Base-by-base conservation (phyloP, 306 rosid genomes). In the Crotalaria pallida region DNA sequence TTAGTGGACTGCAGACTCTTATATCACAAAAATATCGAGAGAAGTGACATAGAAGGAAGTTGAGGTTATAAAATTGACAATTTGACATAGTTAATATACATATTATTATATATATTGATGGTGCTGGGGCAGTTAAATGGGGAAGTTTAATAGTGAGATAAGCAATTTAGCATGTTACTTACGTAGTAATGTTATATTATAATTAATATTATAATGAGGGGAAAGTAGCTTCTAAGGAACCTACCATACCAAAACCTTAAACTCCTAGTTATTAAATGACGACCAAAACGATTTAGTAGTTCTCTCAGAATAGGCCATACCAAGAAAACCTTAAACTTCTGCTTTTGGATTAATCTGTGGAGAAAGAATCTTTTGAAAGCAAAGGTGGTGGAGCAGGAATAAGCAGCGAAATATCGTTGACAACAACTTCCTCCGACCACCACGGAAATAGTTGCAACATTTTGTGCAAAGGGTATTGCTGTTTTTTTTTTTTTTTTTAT, bases 111-210 rank as follows among this genome's bases (percentile, higher is more conserved):
- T 19, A 23, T 15, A 40, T n/a, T 59, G 24, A 73, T 50, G 13
- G 5, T 13, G 18, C 1, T 67, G 87, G 77, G 26, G 50, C 60
- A 60, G 84, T 74, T 83, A 57, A 36, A 51, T 48, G 22, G 33
- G 65, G 5, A 45, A 17, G 18, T 8, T 13, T 4, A 15, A 15
- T 26, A 10, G 59, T 36, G 49, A 3, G 43, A 15, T 21, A 19
- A 64, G 7, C 40, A 31, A 60, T 41, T 43, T 55, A 44, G 34
- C 58, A 45, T 16, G 17, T 45, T 45, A 45, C 5, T 45, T 5
- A 5, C 47, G 16, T 7, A 26, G 24, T 43, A 13, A 51, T 15
- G 18, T 11, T 18, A 12, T 16, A 18, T 34, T 10, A 5, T 34
- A 33, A 67, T 17, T 7, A 12, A 33, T 1, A 36, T 11, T n/a